Conservation (phyloP, 768 basidiomycete genomes). For the Ramaria sp. region DNA sequence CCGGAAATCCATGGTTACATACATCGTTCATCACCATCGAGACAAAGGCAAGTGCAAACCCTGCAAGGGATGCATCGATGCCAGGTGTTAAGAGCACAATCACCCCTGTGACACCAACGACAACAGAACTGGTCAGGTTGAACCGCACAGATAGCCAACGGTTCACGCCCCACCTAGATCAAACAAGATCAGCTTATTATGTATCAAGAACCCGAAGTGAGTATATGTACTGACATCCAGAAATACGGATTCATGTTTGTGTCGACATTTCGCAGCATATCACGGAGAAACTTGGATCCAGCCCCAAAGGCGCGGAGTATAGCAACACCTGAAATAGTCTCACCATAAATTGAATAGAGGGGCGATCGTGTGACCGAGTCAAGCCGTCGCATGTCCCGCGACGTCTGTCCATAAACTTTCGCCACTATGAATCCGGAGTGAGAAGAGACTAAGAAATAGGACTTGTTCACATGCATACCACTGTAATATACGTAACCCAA, state of each 20-base stretch:
- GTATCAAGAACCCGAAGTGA: conserved; percentile 12
- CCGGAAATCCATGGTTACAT: conserved; percentile 13
- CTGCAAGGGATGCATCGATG: conserved; percentile 73
- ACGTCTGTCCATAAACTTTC: conserved; percentile 70
- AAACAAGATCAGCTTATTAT: conserved; percentile 7
- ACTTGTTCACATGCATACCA: conserved; percentile 33
- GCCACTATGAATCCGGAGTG: conserved; percentile 14
- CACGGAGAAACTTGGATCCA: conserved; percentile 68
- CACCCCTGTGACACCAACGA: conserved; percentile 64
- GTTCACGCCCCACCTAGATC: conserved; percentile 45
- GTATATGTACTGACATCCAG: conserved; percentile 65
- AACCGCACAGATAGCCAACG: conserved; percentile 87
- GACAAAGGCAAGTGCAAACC: conserved; percentile 81
- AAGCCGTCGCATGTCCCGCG: conserved; percentile 34
- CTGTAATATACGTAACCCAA: conserved; percentile 62
- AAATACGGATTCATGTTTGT: conserved; percentile 71
- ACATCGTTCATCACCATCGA: conserved; percentile 54
- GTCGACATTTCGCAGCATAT: conserved; percentile 76
- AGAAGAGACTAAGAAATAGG: conserved; percentile 24
- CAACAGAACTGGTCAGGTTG: conserved; percentile 63
- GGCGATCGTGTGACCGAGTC: conserved; percentile 39
- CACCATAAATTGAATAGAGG: conserved; percentile 40
- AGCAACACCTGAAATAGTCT: conserved; percentile 41
- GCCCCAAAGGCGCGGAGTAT: conserved; percentile 80
- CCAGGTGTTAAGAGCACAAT: conserved; percentile 56